phyloP scores from a whole-genome alignment of 495 filamentous ascomycete genomes.

The Penicillium longicatenatum region DNA sequence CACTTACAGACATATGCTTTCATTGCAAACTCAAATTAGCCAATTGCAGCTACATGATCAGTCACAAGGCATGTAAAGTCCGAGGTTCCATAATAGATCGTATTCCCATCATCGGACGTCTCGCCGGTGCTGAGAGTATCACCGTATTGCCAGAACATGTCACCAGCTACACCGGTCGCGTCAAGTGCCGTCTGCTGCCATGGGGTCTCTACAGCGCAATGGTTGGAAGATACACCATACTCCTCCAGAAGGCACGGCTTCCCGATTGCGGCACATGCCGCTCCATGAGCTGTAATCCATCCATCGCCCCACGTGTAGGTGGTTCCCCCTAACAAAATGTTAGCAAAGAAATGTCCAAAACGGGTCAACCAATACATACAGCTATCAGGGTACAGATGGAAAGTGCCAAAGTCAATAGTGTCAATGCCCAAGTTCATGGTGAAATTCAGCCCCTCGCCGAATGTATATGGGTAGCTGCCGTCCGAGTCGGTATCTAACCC shows the following conservation, averaged over 20 bases:
- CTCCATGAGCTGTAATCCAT: constrained; percentile 65
- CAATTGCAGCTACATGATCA: constrained; percentile 57
- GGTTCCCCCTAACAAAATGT: constrained; percentile 42
- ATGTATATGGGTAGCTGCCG: constrained; percentile 60
- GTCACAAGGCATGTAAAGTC: constrained; percentile 60
- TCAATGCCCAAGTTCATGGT: constrained; percentile 56
- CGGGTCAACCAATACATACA: constrained; percentile 28
- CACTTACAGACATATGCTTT: too few species aligned
- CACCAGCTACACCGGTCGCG: constrained; percentile 52
- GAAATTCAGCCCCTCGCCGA: constrained; percentile 65
- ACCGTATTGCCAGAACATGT: constrained; percentile 71
- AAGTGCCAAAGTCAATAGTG: constrained; percentile 66
- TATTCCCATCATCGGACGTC: constrained; percentile 63
- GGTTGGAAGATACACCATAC: constrained; percentile 56
- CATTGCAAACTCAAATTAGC: neutral
- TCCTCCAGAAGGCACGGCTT: constrained; percentile 74
- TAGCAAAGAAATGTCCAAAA: neutral
- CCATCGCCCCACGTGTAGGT: constrained; percentile 48
- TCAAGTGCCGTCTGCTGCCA: constrained; percentile 61
- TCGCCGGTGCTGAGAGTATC: constrained; percentile 55
- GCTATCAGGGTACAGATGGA: constrained; percentile 65
- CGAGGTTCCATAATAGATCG: constrained; percentile 57
- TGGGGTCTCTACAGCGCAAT: constrained; percentile 46
- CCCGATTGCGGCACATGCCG: constrained; percentile 52
- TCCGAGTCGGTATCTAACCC: constrained; percentile 43